phyloP scores from a whole-genome alignment of 73 alveolate genomes.

The Vitrella brassicaformis region DNA sequence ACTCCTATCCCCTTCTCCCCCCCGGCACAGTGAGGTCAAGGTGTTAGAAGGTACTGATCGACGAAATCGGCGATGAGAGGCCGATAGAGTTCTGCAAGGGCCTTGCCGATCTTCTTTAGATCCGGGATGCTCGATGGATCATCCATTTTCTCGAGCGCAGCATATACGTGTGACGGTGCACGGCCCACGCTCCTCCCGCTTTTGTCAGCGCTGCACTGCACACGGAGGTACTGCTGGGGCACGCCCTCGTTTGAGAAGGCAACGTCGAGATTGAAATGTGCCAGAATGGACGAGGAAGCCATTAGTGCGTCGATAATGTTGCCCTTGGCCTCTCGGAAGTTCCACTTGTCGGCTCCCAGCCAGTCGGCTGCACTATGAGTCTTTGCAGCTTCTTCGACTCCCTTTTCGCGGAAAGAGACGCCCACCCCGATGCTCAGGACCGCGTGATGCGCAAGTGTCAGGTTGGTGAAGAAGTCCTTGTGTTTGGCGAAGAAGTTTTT shows the following conservation, averaged over 20 bases:
- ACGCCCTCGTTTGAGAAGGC: not conserved
- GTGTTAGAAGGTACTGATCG: not conserved
- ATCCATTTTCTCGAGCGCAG: not conserved
- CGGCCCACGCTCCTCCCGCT: not conserved
- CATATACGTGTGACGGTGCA: no score
- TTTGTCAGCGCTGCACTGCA: not conserved
- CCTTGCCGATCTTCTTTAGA: not conserved
- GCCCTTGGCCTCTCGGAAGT: no score
- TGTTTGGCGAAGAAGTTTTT: not conserved
- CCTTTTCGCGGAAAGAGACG: not conserved
- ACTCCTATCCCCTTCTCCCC: no score
- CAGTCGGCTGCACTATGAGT: not conserved
- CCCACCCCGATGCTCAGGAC: not conserved
- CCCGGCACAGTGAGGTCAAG: no score
- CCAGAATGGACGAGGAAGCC: not conserved
- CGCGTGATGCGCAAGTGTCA: not conserved
- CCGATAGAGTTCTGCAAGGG: not conserved
- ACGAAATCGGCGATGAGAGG: not conserved
- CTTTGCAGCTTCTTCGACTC: not conserved
- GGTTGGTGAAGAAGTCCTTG: not conserved
- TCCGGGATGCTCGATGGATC: not conserved
- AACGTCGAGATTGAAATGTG: not conserved
- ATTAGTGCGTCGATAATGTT: not conserved
- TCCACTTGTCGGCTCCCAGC: not conserved
- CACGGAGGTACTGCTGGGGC: not conserved